Evolutionary conservation across 345 rosid species (phyloP), one percentile per base, ranked within the genome.

Genomic region (Murraya koenigii): DNA sequence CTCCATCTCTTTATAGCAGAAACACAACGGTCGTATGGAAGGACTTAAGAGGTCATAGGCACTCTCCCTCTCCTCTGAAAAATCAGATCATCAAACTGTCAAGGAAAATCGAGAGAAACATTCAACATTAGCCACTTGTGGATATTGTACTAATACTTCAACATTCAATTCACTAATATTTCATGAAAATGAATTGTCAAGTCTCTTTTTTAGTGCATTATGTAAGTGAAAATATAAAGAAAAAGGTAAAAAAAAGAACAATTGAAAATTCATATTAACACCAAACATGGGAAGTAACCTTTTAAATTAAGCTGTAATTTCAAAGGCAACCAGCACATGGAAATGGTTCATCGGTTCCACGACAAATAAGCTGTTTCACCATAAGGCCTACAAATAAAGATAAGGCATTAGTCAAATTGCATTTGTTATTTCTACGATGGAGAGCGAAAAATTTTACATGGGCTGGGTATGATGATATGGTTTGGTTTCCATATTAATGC

Each of bases 331-430:
- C 62, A 65, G 89, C 84, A 88, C 54, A 79, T 58, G 47, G 92
- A 81, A 75, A 84, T 73, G 78, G 78, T 80, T 82, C 85, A 86
- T 80, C 76, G 78, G 76, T 81, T 92, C 90, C 91, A 89, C 22
- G 89, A 82, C 73, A 80, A 62, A 79, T 71, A 84, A 68, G 82
- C 52, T 56, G 76, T 69, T 78, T 89, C 91, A 13, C 86, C 85
- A 36, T 85, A 89, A 60, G 87, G 83, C 84, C 97, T 89, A 88
- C 78, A 76, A 73, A 72, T 54, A 47, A 79, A 65, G 32, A 76
- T 28, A 72, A 49, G 9, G 60, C 20, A 56, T 58, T 63, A 59
- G 58, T 17, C 13, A 36, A 35, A 49, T 47, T 66, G 55, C 39
- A 36, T 2, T 47, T 36, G 14, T 56, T 69, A 71, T 54, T 30